phyloP scores from a whole-genome alignment of 164 flowering plant species.

The Amborella trichopoda region DNA sequence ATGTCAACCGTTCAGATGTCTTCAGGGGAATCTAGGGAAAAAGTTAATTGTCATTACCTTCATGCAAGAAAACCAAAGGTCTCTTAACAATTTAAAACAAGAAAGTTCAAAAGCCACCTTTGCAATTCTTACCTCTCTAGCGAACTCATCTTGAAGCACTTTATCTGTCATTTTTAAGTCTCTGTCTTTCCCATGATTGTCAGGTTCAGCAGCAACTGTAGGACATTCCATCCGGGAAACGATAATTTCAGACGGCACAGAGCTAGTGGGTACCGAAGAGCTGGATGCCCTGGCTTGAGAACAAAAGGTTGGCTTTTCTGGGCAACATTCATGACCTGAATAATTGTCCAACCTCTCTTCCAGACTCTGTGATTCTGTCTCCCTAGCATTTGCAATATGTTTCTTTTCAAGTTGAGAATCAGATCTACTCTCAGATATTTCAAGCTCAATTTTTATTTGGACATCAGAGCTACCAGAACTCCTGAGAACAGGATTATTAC shows the following conservation, averaged over 20 bases:
- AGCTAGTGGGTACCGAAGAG: conserved; percentile 9
- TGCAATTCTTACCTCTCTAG: conserved; percentile 74
- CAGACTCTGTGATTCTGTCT: conserved; percentile 12
- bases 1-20: conserved; percentile 9
- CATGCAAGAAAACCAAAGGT: conserved; percentile 2
- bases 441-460: conserved; percentile 22
- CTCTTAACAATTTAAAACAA: too few species aligned
- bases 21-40: not conserved
- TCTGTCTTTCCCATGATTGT: not conserved
- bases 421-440: conserved; percentile 12
- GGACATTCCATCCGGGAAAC: conserved; percentile 13
- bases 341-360: conserved; percentile 12
- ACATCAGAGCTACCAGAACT: too few species aligned
- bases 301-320: conserved; percentile 9
- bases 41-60: not conserved
- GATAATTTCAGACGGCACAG: conserved; percentile 17
- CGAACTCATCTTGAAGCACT: conserved; percentile 60
- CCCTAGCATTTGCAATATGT: conserved; percentile 11
- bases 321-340: conserved; percentile 10
- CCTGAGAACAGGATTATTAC: too few species aligned
- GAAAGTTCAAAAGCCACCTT: too few species aligned
- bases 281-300: conserved; percentile 14
- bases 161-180: conserved; percentile 10
- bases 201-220: conserved; percentile 17
- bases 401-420: conserved; percentile 19